Evolutionary conservation across 192 early-diverging fungal species (phyloP).

Genomic region (Globomyces pollinis-pini): DNA sequence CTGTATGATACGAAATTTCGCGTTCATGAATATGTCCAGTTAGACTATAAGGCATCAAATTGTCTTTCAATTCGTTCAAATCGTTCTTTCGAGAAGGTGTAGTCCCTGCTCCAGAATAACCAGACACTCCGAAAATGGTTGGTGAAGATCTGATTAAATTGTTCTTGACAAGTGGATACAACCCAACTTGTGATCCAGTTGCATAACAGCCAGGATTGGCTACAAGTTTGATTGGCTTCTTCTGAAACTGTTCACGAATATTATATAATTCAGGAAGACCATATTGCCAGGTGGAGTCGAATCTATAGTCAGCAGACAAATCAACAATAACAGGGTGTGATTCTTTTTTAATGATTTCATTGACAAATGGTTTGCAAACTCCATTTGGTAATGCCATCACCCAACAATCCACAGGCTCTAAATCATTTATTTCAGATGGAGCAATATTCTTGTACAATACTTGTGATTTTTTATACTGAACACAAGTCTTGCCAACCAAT

Average conservation of each 20-base stretch:
- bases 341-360: conserved; percentile 47
- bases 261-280: conserved; percentile 46
- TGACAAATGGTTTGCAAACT: conserved; percentile 88
- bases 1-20: conserved; percentile 70
- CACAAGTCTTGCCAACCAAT: conserved; percentile 77
- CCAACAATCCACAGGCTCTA: conserved; percentile 80
- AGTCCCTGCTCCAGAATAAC: conserved; percentile 98
- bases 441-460: conserved; percentile 77
- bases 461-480: conserved; percentile 60
- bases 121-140: conserved; percentile 90
- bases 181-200: conserved; percentile 86
- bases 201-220: conserved; percentile 99
- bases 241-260: conserved; percentile 56
- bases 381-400: conserved; percentile 95
- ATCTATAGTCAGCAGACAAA: conserved; percentile 90
- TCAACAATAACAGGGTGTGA: conserved; percentile 70
- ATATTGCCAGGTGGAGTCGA: conserved; percentile 28
- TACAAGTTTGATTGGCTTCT: conserved; percentile 45
- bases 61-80: conserved; percentile 71
- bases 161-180: conserved; percentile 70
- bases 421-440: conserved; percentile 47
- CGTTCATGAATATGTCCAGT: conserved; percentile 95
- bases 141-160: conserved; percentile 37
- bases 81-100: conserved; percentile 96
- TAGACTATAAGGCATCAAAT: conserved; percentile 85